These are phyloP conservation scores for Collariella sp. DNA, from an alignment of 495 filamentous ascomycete species.

Conservation along the genomic window DNA sequence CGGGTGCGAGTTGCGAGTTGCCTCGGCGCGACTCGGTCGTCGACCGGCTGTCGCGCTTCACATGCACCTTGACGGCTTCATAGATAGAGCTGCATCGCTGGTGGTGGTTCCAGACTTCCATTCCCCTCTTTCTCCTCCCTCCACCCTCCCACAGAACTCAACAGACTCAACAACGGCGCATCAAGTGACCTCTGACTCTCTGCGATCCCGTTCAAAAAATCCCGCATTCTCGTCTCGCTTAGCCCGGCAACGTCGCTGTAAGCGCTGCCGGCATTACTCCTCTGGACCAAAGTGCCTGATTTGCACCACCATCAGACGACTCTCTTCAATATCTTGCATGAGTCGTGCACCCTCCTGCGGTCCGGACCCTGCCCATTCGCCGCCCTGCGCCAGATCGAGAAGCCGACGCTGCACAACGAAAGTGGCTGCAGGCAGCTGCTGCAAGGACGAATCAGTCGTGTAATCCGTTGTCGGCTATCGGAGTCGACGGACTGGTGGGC, in stretches of 20 bases:
- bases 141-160: too few relatives aligned
- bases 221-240: not conserved
- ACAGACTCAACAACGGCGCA: too few relatives aligned
- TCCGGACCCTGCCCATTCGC: conserved; percentile 1
- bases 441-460: not conserved
- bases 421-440: not conserved
- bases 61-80: conserved; percentile 14
- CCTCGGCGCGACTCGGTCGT: conserved; percentile 19
- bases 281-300: conserved; percentile 3
- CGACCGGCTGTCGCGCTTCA: conserved; percentile 13
- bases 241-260: not conserved
- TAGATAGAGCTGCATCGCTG: not conserved
- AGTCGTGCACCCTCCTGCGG: conserved; percentile 8
- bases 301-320: conserved; percentile 14
- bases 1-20: not conserved
- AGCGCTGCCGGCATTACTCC: not conserved
- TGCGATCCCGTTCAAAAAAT: not conserved
- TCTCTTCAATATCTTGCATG: conserved; percentile 3
- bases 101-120: not conserved
- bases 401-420: conserved; percentile 12
- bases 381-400: conserved; percentile 6
- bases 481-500: too few relatives aligned
- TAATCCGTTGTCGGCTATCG: conserved; percentile 15
- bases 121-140: not conserved
- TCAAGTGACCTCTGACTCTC: not conserved